Conservation (phyloP, 1,284 basidiomycete species). For the Boletus sp. region DNA sequence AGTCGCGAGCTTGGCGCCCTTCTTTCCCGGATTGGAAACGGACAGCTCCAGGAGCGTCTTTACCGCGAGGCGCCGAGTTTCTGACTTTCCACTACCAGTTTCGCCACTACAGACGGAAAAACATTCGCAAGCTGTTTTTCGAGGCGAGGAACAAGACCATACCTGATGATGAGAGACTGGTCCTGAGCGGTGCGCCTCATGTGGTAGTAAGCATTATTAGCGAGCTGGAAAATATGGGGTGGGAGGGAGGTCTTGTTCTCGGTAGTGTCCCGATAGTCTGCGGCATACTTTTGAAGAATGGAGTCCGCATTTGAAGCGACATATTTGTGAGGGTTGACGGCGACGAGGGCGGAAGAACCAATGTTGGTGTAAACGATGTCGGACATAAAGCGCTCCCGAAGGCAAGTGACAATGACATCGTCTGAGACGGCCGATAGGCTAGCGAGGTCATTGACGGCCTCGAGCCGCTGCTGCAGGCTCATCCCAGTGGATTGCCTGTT, state of each 20-base stretch:
- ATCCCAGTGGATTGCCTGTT: conserved; percentile 44
- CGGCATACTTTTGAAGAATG: conserved; percentile 80
- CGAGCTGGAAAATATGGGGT: conserved; percentile 89
- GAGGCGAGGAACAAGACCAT: conserved; percentile 30
- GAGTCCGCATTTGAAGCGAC: conserved; percentile 81
- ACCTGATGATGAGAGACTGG: conserved; percentile 88
- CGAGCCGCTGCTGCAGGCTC: conserved; percentile 65
- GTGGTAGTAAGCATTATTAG: conserved; percentile 94
- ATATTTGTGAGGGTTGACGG: conserved; percentile 90
- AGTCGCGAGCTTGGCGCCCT: conserved; percentile 83
- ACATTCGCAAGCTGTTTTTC: not conserved
- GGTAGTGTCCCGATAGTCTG: conserved; percentile 69
- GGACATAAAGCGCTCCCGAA: conserved; percentile 85
- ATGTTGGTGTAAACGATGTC: conserved; percentile 83
- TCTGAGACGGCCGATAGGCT: conserved; percentile 65
- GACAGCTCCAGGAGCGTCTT: conserved; percentile 90
- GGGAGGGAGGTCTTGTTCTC: conserved; percentile 57
- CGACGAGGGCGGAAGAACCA: conserved; percentile 74
- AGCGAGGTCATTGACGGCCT: conserved; percentile 68
- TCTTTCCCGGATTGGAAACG: conserved; percentile 90
- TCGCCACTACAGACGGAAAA: conserved; percentile 67
- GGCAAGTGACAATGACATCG: conserved; percentile 79
- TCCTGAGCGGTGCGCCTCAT: conserved; percentile 95
- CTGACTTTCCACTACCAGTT: conserved; percentile 92
- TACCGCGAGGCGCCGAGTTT: conserved; percentile 87